Conservation (phyloP, 1,284 basidiomycete genomes). For the Marasmius fiardii region DNA sequence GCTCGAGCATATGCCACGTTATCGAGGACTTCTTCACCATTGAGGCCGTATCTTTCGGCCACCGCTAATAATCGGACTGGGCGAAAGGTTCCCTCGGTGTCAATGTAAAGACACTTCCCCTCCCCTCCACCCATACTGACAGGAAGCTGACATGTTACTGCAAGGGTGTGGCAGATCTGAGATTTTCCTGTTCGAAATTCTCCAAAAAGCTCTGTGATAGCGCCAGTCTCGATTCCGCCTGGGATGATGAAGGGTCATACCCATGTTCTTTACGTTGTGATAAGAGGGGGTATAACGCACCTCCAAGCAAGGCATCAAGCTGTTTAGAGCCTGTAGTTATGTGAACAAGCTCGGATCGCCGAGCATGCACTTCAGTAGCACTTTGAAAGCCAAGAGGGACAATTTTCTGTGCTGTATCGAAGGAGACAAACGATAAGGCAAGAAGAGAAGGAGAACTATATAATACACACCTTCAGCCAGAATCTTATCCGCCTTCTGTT, state of each 20-base stretch:
- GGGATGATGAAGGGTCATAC: constrained; percentile 7
- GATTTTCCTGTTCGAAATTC: constrained; percentile 99
- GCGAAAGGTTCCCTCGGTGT: constrained; percentile 98
- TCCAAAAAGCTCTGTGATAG: constrained; percentile 98
- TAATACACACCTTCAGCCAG: constrained; percentile 76
- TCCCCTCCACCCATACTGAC: constrained; percentile 98
- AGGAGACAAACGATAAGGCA: constrained; percentile 2
- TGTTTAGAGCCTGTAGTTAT: constrained; percentile 98
- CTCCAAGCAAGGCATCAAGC: constrained; percentile 93
- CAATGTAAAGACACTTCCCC: constrained; percentile 98
- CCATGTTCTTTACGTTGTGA: constrained; percentile 11
- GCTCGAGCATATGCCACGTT: constrained; percentile 99
- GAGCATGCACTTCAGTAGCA: constrained; percentile 95
- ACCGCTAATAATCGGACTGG: constrained; percentile 93
- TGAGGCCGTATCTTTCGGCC: constrained; percentile 93
- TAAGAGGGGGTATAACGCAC: constrained; percentile 37
- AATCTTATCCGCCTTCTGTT: constrained; percentile 98
- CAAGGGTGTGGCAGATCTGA: constrained; percentile 96
- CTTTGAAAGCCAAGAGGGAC: constrained; percentile 98
- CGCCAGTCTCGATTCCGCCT: constrained; percentile 98
- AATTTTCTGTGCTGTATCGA: constrained; percentile 81
- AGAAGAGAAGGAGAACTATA: background rate
- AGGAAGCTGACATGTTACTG: constrained; percentile 97
- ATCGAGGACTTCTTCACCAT: constrained; percentile 96
- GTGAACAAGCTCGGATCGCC: constrained; percentile 93